Evolutionary conservation across 371 early-diverging fungal species (phyloP).

Genomic region (Apophysomyces ossiformis): DNA sequence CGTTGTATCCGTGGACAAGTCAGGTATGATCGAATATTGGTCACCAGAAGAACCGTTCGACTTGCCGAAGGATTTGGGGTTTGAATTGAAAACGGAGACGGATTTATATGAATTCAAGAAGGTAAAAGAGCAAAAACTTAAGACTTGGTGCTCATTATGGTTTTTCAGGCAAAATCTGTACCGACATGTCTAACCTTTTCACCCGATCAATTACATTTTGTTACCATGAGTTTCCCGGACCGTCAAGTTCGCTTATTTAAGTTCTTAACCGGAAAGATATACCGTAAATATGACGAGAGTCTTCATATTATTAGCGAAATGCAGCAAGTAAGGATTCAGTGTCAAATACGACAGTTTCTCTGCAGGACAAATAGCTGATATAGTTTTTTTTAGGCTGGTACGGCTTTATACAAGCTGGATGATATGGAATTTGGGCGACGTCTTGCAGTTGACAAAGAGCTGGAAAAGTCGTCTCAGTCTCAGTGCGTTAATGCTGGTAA

Average conservation of each 20-base stretch:
- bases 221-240: conserved; percentile 84
- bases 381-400: conserved; percentile 62
- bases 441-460: conserved; percentile 87
- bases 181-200: conserved; percentile 89
- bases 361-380: neutral
- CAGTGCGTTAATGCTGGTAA: conserved; percentile 76
- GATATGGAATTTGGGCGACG: conserved; percentile 98
- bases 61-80: conserved; percentile 67
- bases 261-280: conserved; percentile 83
- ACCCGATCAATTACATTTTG: conserved; percentile 81
- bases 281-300: conserved; percentile 91
- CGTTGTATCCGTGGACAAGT: conserved; percentile 81
- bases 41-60: conserved; percentile 69
- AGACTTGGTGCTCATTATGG: conserved; percentile 11
- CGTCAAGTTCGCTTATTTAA: conserved; percentile 88
- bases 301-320: conserved; percentile 81
- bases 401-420: conserved; percentile 79
- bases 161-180: conserved; percentile 51
- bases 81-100: conserved; percentile 89
- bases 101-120: conserved; percentile 95
- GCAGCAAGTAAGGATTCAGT: conserved; percentile 65
- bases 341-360: neutral
- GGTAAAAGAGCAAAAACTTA: conserved; percentile 33
- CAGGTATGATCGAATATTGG: conserved; percentile 96
- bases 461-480: conserved; percentile 76